These are phyloP conservation scores for Pyrenophora seminiperda DNA, from an alignment of 2,329 filamentous ascomycete species.

Conservation along the genomic window DNA sequence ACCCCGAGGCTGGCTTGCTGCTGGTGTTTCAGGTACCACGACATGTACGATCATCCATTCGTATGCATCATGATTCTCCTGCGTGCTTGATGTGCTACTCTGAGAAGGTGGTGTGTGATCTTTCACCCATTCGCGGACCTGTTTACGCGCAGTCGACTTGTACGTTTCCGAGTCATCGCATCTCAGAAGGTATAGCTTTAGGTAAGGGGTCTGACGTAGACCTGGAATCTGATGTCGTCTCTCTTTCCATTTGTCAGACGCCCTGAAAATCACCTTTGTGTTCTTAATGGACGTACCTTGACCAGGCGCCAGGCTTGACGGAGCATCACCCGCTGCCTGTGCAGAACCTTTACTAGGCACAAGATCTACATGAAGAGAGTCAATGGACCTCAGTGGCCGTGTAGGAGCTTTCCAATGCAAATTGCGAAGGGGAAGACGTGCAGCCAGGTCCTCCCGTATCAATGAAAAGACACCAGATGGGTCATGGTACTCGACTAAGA, in stretches of 20 bases:
- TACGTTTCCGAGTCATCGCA: slow-evolving; percentile 97
- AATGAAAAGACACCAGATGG: slow-evolving; percentile 86
- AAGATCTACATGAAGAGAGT: slow-evolving; percentile 88
- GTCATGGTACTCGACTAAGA: slow-evolving; percentile 90
- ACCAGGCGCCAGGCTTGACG: slow-evolving; percentile 26
- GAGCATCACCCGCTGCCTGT: slow-evolving; percentile 39
- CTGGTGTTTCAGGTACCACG: slow-evolving; percentile 82
- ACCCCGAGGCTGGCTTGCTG: slow-evolving; percentile 75
- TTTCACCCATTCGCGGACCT: slow-evolving; percentile 91
- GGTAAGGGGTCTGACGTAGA: slow-evolving; percentile 86
- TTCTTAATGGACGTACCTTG: slow-evolving; percentile 27
- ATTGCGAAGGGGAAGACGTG: slow-evolving; percentile 83
- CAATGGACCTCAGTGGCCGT: slow-evolving; percentile 89
- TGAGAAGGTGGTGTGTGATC: slow-evolving; percentile 64
- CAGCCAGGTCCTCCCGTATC: slow-evolving; percentile 75
- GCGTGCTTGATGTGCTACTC: slow-evolving; percentile 64
- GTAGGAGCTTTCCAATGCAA: slow-evolving; percentile 97
- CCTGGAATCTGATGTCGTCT: slow-evolving; percentile 95
- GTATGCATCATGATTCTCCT: slow-evolving; percentile 94
- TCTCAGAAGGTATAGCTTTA: slow-evolving; percentile 85
- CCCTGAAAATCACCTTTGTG: slow-evolving; percentile 35
- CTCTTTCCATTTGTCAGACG: slow-evolving; percentile 49
- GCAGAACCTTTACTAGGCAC: slow-evolving; percentile 62
- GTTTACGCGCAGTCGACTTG: slow-evolving; percentile 76
- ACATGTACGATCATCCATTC: slow-evolving; percentile 96